Percentiles rank a stretch among this genome's conserved stretches.
Conservation (phyloP, 2,329 filamentous ascomycete species). For the Didymella segeticola region DNA sequence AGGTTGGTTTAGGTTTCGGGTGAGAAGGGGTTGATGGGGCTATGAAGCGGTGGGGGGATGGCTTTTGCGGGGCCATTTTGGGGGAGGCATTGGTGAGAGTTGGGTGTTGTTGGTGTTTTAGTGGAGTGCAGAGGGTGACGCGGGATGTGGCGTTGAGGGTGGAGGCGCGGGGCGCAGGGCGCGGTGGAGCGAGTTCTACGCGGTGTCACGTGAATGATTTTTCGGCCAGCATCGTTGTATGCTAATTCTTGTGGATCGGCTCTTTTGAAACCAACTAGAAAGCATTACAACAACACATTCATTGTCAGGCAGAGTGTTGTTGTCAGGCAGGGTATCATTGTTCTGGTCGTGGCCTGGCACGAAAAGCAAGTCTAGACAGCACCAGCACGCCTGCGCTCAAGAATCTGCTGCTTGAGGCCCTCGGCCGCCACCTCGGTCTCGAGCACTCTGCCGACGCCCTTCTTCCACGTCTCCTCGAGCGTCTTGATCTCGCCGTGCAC, state of each 20-base stretch:
- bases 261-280: too few relatives aligned
- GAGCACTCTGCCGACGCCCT: constrained; percentile 77
- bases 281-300: too few relatives aligned
- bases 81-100: constrained; percentile 3
- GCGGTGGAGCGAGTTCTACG: too few relatives aligned
- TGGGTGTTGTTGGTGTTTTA: too few relatives aligned
- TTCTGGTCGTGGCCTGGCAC: background rate
- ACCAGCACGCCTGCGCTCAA: constrained; percentile 44
- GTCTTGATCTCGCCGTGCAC: constrained; percentile 74
- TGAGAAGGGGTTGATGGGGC: background rate
- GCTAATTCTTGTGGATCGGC: too few relatives aligned
- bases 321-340: constrained; percentile 9
- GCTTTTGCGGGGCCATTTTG: constrained; percentile 12
- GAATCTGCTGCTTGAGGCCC: constrained; percentile 58
- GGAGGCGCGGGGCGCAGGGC: too few relatives aligned
- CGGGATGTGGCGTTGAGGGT: too few relatives aligned
- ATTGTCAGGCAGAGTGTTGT: too few relatives aligned
- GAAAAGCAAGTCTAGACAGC: constrained; percentile 26
- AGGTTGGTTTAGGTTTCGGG: constrained; percentile 1
- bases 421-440: constrained; percentile 89
- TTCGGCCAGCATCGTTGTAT: too few relatives aligned
- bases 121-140: too few relatives aligned
- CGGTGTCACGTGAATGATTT: too few relatives aligned
- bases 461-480: constrained; percentile 80
- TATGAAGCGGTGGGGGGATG: constrained; percentile 18